Conservation (phyloP, 306 rosid genomes). For the Vigna unguiculata region DNA sequence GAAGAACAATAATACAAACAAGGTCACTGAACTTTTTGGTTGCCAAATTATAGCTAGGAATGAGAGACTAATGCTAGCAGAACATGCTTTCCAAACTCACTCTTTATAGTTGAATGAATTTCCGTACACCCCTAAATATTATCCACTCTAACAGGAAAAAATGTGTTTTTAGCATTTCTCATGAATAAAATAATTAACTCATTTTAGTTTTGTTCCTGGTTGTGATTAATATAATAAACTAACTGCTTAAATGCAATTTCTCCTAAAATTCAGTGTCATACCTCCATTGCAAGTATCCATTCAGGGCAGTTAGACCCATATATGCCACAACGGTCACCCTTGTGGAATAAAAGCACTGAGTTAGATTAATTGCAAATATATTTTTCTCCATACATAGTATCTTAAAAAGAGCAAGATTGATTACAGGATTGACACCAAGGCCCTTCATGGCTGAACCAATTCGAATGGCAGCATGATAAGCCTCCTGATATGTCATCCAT, state of each 20-base stretch:
- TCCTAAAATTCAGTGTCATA: conserved; percentile 28
- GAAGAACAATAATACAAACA: conserved; percentile 5
- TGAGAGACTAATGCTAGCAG: neutral
- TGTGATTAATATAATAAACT: conserved; percentile 14
- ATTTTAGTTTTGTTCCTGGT: conserved; percentile 1
- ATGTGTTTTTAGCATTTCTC: neutral
- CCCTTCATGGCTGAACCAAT: conserved; percentile 80
- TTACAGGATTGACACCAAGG: conserved; percentile 80
- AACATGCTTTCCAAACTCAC: neutral
- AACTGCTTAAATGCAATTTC: neutral
- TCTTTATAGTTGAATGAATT: neutral
- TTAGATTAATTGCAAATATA: conserved; percentile 19
- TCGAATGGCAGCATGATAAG: conserved; percentile 65
- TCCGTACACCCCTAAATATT: neutral
- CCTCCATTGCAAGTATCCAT: conserved; percentile 94
- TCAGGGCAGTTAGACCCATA: conserved; percentile 85
- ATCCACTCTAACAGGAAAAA: neutral
- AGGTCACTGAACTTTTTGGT: conserved; percentile 1
- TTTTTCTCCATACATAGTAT: neutral
- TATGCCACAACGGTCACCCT: conserved; percentile 94
- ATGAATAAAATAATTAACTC: conserved; percentile 7
- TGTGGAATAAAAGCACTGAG: conserved; percentile 12
- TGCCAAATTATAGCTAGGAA: neutral
- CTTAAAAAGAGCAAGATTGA: conserved; percentile 28
- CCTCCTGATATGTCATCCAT: conserved; percentile 68